Evolutionary conservation across 768 basidiomycete genomes (phyloP).

Genomic region (Basidioascus undulatus): DNA sequence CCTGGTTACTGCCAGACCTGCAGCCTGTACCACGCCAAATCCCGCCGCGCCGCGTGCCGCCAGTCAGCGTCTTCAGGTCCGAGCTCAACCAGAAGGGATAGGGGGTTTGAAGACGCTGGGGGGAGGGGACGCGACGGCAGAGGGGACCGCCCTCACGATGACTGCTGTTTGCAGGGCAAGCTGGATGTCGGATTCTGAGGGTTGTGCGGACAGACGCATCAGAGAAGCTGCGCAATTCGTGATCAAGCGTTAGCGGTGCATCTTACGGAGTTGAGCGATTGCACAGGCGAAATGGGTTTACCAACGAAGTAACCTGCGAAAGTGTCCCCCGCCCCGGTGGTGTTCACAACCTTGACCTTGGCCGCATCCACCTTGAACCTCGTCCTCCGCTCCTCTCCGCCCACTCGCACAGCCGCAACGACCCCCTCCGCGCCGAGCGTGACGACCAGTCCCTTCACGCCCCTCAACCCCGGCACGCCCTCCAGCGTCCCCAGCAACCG

Average conservation of each 20-base stretch:
- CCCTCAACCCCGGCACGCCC: neutral
- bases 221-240: no score
- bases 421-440: conserved; percentile 7
- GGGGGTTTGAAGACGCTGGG: neutral
- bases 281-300: no score
- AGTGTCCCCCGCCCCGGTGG: conserved; percentile 16
- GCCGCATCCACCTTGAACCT: conserved; percentile 1
- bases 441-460: conserved; percentile 4
- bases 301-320: conserved; percentile 12
- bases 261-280: no score
- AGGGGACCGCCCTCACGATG: neutral
- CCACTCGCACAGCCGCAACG: neutral
- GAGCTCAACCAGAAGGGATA: no score
- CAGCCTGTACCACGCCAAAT: conserved; percentile 10
- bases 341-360: conserved; percentile 7
- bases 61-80: neutral
- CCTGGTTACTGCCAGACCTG: conserved; percentile 13
- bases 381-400: neutral
- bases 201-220: neutral
- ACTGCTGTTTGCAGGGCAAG: neutral
- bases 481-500: neutral
- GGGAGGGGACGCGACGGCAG: no score
- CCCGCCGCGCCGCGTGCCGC: no score
- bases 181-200: neutral
- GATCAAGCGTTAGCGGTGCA: no score